phyloP scores from a whole-genome alignment of 2,329 filamentous ascomycete genomes.

The Penicillium rolfsii region DNA sequence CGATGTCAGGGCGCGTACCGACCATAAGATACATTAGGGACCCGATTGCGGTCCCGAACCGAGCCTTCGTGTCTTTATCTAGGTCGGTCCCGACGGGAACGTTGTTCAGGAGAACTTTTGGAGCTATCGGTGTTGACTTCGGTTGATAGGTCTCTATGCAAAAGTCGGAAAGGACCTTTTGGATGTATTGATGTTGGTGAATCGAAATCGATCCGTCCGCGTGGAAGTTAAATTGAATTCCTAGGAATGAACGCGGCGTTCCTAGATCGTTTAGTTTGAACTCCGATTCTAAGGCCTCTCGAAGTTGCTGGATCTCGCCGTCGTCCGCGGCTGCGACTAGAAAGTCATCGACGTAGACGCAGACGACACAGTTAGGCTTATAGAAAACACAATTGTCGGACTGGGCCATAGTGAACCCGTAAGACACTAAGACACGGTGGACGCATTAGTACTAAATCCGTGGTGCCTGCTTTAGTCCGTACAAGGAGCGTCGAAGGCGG shows the following conservation, averaged over 20 bases:
- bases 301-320: no score
- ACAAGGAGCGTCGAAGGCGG: not conserved
- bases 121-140: not conserved
- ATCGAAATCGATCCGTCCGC: not conserved
- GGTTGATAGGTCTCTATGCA: not conserved
- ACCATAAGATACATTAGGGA: constrained; percentile 16
- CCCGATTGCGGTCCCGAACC: not conserved
- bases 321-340: no score
- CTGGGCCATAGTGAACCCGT: no score
- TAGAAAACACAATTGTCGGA: no score
- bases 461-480: not conserved
- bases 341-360: no score
- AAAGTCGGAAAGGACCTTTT: not conserved
- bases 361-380: no score
- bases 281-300: not conserved
- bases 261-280: not conserved
- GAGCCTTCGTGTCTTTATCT: no score
- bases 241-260: not conserved
- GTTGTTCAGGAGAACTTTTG: not conserved
- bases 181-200: not conserved
- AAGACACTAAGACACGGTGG: no score
- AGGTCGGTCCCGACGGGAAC: not conserved
- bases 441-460: not conserved
- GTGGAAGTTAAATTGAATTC: not conserved
- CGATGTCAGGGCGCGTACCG: constrained; percentile 10